phyloP scores from a whole-genome alignment of 2,329 filamentous ascomycete genomes.

The Neocatenulostroma microsporum region DNA sequence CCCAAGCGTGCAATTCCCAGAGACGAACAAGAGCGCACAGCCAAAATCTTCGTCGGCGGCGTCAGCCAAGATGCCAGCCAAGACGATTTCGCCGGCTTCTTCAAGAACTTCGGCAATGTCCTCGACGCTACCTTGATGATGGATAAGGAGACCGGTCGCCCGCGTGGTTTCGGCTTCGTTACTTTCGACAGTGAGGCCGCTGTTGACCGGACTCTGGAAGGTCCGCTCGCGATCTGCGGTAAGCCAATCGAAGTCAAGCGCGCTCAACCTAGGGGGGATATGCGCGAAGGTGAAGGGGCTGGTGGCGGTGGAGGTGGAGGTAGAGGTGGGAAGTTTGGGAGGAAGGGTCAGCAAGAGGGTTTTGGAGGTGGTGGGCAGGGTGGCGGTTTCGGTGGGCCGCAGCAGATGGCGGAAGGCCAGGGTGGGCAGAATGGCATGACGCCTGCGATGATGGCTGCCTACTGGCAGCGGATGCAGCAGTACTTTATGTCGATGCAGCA shows the following conservation, averaged over 20 bases:
- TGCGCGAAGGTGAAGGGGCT: slow-evolving; percentile 68
- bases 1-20: slow-evolving; percentile 94
- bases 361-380: slow-evolving; percentile 27
- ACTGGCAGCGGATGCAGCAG: slow-evolving; percentile 97
- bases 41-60: slow-evolving; percentile 97
- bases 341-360: slow-evolving; percentile 26
- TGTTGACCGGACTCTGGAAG: slow-evolving; percentile 80
- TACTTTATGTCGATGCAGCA: slow-evolving; percentile 65
- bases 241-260: slow-evolving; percentile 99
- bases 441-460: slow-evolving; percentile 95
- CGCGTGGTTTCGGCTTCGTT: slow-evolving; percentile 93
- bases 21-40: slow-evolving; percentile 96
- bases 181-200: slow-evolving; percentile 95
- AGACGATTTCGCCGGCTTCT: slow-evolving; percentile 92
- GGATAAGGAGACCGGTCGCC: slow-evolving; percentile 98
- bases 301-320: slow-evolving; percentile 39
- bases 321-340: slow-evolving; percentile 36
- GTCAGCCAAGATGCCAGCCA: slow-evolving; percentile 97
- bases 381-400: slow-evolving; percentile 19
- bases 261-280: slow-evolving; percentile 87
- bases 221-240: slow-evolving; percentile 82
- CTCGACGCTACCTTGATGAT: slow-evolving; percentile 99
- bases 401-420: slow-evolving; percentile 14
- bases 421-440: no score
- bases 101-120: slow-evolving; percentile 91